Evolutionary conservation across 2,329 filamentous ascomycete genomes (phyloP), one percentile per base, ranked within the genome.

Genomic region (Fusarium sp.): DNA sequence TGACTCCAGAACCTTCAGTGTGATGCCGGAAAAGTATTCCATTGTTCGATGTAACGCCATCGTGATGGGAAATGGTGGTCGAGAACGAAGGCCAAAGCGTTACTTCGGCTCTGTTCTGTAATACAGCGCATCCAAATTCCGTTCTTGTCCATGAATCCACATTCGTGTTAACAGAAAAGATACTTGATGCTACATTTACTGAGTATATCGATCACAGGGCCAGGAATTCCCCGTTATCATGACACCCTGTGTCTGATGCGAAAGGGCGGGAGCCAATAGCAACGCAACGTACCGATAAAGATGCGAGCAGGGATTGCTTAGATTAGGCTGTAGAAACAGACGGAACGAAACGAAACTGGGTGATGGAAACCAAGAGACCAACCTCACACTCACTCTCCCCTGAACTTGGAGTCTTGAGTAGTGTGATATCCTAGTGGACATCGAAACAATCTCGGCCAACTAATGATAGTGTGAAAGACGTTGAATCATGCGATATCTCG

Each of bases 101-200:
- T 58, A 28, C 33, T 18, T 59, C 32, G 15, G 33, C 33, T 16
- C 32, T 35, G 18, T 37, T 50, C 32, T 37, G 12, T 21, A 19
- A 18, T 25, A 15, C 32, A 23, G 23, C n/a, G 42, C 40, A 37
- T 25, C 7, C 28, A 33, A 6, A 32, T 32, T 30, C 28, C 6
- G 8, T 46, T n/a, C 11, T 28, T 23, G 23, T 23, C 23, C n/a
- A 33, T 46, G 12, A 40, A 35, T 44, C 42, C 28, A 32, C 16
- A 30, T 42, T n/a, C 11, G 33, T 35, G 28, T 43, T 25, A 25
- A 18, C 42, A 25, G 28, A 25, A 10, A 52, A 21, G 12, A 23
- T 59, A 69, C 59, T 70, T 69, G 19, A 13, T n/a, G 46, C 12
- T 70, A 69, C 59, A 65, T 59, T 40, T 43, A 35, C 32, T 28